Percentiles rank a stretch among this genome's conserved stretches.
Conservation (phyloP, 2,329 filamentous ascomycete genomes). For the Fusarium phyllophilum region DNA sequence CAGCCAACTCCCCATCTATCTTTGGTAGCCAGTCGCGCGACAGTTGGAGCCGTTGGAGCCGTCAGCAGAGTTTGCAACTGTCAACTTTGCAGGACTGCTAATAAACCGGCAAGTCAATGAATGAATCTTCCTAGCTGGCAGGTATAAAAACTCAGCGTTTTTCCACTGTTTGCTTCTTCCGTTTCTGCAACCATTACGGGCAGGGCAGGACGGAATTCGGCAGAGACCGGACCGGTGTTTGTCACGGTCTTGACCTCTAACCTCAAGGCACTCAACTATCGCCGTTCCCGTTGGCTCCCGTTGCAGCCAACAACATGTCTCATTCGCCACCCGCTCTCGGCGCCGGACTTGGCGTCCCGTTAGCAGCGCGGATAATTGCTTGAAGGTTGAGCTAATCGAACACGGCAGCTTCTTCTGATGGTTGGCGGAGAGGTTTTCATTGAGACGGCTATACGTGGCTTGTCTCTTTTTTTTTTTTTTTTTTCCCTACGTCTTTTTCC, state of each 20-base stretch:
- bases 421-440: constrained; percentile 10
- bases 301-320: constrained; percentile 5
- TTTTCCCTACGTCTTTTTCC: background rate
- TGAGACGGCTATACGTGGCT: constrained; percentile 15
- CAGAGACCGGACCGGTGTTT: constrained; percentile 25
- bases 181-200: constrained; percentile 28
- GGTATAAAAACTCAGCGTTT: background rate
- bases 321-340: constrained; percentile 30
- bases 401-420: constrained; percentile 15
- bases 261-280: constrained; percentile 1
- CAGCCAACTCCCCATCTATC: constrained; percentile 2
- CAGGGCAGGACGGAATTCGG: constrained; percentile 7
- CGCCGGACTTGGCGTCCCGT: constrained; percentile 22
- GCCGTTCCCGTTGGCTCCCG: constrained; percentile 30
- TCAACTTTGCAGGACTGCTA: background rate
- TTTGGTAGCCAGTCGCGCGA: constrained; percentile 2
- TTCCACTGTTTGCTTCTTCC: constrained; percentile 2
- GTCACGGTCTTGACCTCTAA: constrained; percentile 3
- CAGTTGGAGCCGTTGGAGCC: constrained; percentile 8
- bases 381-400: constrained; percentile 16
- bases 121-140: background rate
- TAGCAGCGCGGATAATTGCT: constrained; percentile 22
- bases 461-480: background rate
- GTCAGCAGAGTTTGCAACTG: background rate
- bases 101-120: background rate